Percentiles rank a stretch among this genome's conserved stretches.
Conservation (phyloP, 1,139 yeast genomes). For the Lodderomyces margitis region DNA sequence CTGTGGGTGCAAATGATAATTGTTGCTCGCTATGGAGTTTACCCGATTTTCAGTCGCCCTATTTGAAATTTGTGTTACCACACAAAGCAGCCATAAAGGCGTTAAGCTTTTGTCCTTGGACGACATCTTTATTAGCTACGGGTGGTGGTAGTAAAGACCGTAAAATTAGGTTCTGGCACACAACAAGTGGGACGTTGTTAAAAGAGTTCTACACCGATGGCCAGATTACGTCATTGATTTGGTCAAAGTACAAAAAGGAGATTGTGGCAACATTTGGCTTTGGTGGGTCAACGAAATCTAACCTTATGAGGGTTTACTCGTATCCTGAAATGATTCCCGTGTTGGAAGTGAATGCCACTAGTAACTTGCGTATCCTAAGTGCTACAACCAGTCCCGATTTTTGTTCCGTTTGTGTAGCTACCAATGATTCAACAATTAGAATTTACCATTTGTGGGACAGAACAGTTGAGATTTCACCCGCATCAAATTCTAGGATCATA, state of each 20-base stretch:
- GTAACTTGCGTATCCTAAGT: conserved; percentile 59
- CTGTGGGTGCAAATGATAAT: conserved; percentile 76
- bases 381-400: conserved; percentile 66
- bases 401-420: conserved; percentile 63
- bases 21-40: conserved; percentile 69
- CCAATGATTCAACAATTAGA: conserved; percentile 73
- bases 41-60: conserved; percentile 36
- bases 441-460: conserved; percentile 68
- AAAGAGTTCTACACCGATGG: conserved; percentile 55
- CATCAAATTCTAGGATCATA: conserved; percentile 34
- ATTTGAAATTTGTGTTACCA: conserved; percentile 43
- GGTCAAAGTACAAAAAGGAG: conserved; percentile 68
- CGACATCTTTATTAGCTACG: conserved; percentile 37
- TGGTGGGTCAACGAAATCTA: conserved; percentile 49
- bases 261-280: conserved; percentile 81
- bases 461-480: conserved; percentile 17
- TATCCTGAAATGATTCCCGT: conserved; percentile 62
- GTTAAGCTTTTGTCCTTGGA: conserved; percentile 47
- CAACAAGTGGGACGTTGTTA: conserved; percentile 68
- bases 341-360: conserved; percentile 50
- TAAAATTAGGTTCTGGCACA: conserved; percentile 76
- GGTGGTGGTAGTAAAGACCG: conserved; percentile 47
- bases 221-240: conserved; percentile 75
- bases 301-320: conserved; percentile 53
- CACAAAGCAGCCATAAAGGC: conserved; percentile 46